phyloP scores from a whole-genome alignment of 1,139 yeast species.

The Hyphopichia buzzinii region DNA sequence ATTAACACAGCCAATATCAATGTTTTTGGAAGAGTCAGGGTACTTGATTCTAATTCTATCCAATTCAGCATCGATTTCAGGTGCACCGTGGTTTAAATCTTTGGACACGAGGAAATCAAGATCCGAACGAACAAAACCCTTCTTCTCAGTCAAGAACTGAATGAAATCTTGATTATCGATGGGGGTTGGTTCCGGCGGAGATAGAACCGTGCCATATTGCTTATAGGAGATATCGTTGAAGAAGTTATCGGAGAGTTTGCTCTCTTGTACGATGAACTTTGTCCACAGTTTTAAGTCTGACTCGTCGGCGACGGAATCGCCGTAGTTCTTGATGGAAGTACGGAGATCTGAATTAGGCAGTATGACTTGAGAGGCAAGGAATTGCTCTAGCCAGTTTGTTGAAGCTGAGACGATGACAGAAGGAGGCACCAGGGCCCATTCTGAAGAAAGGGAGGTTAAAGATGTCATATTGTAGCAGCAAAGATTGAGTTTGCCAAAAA shows the following conservation, averaged over 20 bases:
- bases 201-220: constrained; percentile 8
- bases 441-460: too few species aligned
- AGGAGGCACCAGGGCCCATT: too few species aligned
- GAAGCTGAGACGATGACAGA: not conserved
- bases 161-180: constrained; percentile 23
- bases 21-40: constrained; percentile 15
- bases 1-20: constrained; percentile 34
- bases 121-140: constrained; percentile 28
- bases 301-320: constrained; percentile 21
- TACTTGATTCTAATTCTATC: constrained; percentile 23
- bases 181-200: not conserved
- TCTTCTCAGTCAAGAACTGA: constrained; percentile 21
- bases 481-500: too few species aligned
- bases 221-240: constrained; percentile 11
- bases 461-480: too few species aligned
- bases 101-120: constrained; percentile 23
- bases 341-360: not conserved
- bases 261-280: constrained; percentile 17
- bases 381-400: not conserved
- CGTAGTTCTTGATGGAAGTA: constrained; percentile 19
- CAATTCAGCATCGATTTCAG: constrained; percentile 38
- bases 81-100: constrained; percentile 34
- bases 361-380: not conserved
- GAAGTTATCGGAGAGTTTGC: constrained; percentile 5
- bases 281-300: constrained; percentile 26